Base-by-base conservation (phyloP, 2,329 filamentous ascomycete species). In the Pezicula neosporulosa region DNA sequence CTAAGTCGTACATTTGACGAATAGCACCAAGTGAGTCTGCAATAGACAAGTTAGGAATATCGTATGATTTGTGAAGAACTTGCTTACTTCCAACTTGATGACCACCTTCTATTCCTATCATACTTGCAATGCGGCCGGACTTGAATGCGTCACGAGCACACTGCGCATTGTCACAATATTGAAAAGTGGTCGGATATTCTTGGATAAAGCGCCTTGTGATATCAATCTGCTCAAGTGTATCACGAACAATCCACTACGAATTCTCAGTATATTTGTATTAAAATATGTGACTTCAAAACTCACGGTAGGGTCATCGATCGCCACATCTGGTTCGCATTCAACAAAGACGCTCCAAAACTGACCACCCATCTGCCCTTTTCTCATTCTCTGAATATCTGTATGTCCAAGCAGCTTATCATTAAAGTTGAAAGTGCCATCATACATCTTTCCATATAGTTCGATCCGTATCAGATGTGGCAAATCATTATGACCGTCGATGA, bases 31-130 rank as follows among this genome's bases (percentile, higher is more conserved):
- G 67, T 1, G 81, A 82, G 60, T 85, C 85, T 24, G 16, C 15
- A 47, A 35, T 6, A 3, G 3, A 2, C 2, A 6, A 2, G 35
- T 27, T 13, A 39, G 37, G 8, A 19, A n/a, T n/a, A 19, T 39
- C 15, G 4, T 8, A n/a, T 3, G 7, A 7, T 39, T n/a, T 12
- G 18, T 15, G 5, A n/a, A 39, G 9, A n/a, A 19, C 15, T n/a
- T n/a, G 16, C 37, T 12, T 39, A 39, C 37, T 39, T n/a, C 59
- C 61, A 10, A 47, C 48, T 49, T 57, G 55, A 36, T 88, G 85
- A 3, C 86, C 70, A 3, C 85, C 85, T 67, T 86, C 82, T 30
- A 83, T 80, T 3, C 77, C 81, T 5, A 83, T 67, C 4, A 81
- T 77, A 0, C 77, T 81, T 50, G 82, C 79, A 50, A 85, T 72